Evolutionary conservation across 305 asterid genomes (phyloP).

Genomic region (Fraxinus velutina): DNA sequence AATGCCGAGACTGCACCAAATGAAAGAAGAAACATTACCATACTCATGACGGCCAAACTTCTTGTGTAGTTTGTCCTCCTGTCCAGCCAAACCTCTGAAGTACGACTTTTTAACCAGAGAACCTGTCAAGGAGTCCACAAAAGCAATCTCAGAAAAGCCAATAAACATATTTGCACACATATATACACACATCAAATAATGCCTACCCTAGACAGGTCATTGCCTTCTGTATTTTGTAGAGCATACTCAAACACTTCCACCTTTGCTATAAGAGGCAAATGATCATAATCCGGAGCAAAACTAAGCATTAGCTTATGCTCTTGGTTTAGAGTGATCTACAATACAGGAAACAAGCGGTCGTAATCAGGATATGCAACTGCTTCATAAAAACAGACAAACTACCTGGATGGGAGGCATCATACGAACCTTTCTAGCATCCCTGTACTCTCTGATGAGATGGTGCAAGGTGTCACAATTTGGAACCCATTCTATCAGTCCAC

Average conservation of each 20-base stretch:
- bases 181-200: constrained; percentile 18
- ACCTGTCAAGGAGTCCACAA: constrained; percentile 42
- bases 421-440: constrained; percentile 93
- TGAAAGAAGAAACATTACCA: constrained; percentile 51
- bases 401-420: neutral
- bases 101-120: constrained; percentile 98
- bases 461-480: constrained; percentile 97
- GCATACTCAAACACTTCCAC: constrained; percentile 99
- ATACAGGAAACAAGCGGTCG: constrained; percentile 25
- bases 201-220: constrained; percentile 88
- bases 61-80: constrained; percentile 97
- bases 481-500: constrained; percentile 98
- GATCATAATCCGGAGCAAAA: constrained; percentile 97
- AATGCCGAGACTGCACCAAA: neutral
- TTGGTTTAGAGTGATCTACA: constrained; percentile 87
- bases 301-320: constrained; percentile 96
- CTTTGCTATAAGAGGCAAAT: constrained; percentile 86
- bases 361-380: constrained; percentile 27
- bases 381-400: constrained; percentile 7
- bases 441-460: constrained; percentile 89
- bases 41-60: constrained; percentile 99
- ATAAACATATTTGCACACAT: neutral
- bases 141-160: constrained; percentile 23
- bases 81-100: constrained; percentile 96
- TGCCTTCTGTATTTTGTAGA: constrained; percentile 90